Percentiles rank a stretch among this genome's conserved stretches.
These are phyloP conservation scores for Tetracladium marchalianum DNA, from an alignment of 495 filamentous ascomycete genomes.

Conservation along the genomic window DNA sequence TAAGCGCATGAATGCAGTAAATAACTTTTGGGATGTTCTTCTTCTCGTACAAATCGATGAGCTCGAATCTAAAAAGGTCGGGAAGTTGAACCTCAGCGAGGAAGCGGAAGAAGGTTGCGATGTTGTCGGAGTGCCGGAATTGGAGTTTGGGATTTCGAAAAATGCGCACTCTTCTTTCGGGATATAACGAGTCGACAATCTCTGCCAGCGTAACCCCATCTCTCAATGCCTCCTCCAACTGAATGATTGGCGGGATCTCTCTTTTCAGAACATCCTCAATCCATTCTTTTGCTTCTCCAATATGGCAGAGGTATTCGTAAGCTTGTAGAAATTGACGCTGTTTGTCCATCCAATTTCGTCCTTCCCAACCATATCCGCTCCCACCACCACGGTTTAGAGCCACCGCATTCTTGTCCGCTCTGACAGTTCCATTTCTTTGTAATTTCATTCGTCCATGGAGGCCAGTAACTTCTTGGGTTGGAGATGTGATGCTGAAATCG, in stretches of 20 bases:
- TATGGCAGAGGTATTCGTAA: constrained; percentile 98
- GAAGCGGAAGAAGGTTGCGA: constrained; percentile 86
- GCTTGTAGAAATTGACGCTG: constrained; percentile 93
- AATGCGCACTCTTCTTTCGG: constrained; percentile 64
- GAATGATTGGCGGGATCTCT: constrained; percentile 87
- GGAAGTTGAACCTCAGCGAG: constrained; percentile 89
- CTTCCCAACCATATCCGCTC: constrained; percentile 61
- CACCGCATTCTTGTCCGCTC: constrained; percentile 32
- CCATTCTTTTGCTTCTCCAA: constrained; percentile 99
- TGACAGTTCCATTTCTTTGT: constrained; percentile 58
- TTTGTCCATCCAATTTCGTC: constrained; percentile 97
- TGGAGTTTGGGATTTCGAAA: constrained; percentile 79
- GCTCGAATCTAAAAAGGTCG: constrained; percentile 96
- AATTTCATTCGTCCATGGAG: constrained; percentile 74
- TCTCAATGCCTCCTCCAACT: constrained; percentile 85
- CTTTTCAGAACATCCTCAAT: constrained; percentile 90
- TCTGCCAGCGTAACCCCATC: constrained; percentile 95
- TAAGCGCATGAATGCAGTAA: constrained; percentile 94
- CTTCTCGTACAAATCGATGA: constrained; percentile 98
- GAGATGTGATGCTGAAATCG: constrained; percentile 66
- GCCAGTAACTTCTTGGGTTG: constrained; percentile 75
- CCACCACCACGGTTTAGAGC: constrained; percentile 30
- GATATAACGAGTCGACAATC: constrained; percentile 83
- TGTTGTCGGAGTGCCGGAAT: constrained; percentile 95
- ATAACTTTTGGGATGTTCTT: constrained; percentile 99